These are phyloP conservation scores for Dactylonectria estremocensis DNA, from an alignment of 2,329 filamentous ascomycete species.

Conservation along the genomic window DNA sequence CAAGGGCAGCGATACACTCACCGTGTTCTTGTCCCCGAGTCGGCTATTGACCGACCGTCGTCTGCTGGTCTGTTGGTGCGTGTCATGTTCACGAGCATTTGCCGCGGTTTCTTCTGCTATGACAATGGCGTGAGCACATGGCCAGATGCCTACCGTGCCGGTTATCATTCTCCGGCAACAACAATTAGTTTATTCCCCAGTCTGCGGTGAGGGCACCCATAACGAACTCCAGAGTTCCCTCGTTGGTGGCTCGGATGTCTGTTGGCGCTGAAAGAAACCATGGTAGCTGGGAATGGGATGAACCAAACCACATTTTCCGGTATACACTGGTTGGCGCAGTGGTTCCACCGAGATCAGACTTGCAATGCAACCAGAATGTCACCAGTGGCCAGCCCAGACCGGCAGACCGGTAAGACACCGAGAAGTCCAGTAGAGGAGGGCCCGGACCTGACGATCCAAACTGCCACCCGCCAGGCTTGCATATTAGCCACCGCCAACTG, in stretches of 20 bases:
- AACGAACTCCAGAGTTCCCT: slow-evolving; percentile 14
- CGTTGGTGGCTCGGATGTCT: slow-evolving; percentile 7
- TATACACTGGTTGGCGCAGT: slow-evolving; percentile 15
- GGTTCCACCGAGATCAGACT: slow-evolving; percentile 25
- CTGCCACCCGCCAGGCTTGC: background rate
- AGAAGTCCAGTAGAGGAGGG: slow-evolving; percentile 14
- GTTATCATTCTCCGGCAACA: slow-evolving; percentile 25
- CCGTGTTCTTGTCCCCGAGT: background rate
- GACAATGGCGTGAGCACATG: slow-evolving; percentile 45
- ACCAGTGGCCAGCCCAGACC: slow-evolving; percentile 19
- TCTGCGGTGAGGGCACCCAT: slow-evolving; percentile 24
- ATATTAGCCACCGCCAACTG: slow-evolving; percentile 1
- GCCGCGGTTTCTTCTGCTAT: slow-evolving; percentile 35
- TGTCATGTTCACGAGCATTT: slow-evolving; percentile 36
- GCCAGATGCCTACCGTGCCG: slow-evolving; percentile 33
- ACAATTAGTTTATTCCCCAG: slow-evolving; percentile 9
- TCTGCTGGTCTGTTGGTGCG: slow-evolving; percentile 8
- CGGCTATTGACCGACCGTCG: background rate
- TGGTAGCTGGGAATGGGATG: slow-evolving; percentile 10
- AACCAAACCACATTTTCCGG: background rate
- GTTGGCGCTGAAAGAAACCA: slow-evolving; percentile 8
- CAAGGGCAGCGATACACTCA: slow-evolving; percentile 5
- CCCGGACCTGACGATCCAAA: slow-evolving; percentile 8
- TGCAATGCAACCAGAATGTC: slow-evolving; percentile 21
- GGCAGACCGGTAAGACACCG: slow-evolving; percentile 21